phyloP scores from a whole-genome alignment of 1,284 basidiomycete genomes.

The Cryptococcus sp. region DNA sequence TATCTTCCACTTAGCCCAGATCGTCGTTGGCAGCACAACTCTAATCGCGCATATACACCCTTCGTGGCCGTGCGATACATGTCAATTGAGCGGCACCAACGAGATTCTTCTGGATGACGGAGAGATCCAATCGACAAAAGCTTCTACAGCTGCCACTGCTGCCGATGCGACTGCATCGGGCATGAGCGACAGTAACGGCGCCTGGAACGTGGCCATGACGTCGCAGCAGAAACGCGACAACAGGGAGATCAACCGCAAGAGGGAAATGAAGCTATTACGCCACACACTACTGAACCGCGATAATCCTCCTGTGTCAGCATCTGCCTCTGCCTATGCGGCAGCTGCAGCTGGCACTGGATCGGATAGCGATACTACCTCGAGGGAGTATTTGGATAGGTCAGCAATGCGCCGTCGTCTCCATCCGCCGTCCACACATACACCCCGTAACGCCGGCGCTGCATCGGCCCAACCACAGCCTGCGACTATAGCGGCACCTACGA shows the following conservation, averaged over 20 bases:
- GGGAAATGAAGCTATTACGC: slow-evolving; percentile 38
- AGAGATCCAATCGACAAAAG: not conserved
- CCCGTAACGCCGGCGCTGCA: not conserved
- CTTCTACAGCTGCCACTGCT: not conserved
- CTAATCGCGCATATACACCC: slow-evolving; percentile 45
- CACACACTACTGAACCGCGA: slow-evolving; percentile 34
- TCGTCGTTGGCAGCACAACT: slow-evolving; percentile 45
- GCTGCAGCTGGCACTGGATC: not conserved
- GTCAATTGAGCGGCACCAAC: slow-evolving; percentile 33
- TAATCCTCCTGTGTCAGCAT: not conserved
- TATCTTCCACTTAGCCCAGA: slow-evolving; percentile 32
- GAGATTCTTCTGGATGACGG: slow-evolving; percentile 44
- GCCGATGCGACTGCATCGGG: too few relatives aligned
- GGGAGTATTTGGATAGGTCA: slow-evolving; percentile 41
- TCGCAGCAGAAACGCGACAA: slow-evolving; percentile 29
- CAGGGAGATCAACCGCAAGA: slow-evolving; percentile 30
- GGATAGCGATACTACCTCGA: not conserved
- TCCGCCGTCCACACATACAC: slow-evolving; percentile 24
- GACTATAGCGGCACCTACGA: not conserved
- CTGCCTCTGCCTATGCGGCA: not conserved
- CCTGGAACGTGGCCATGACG: slow-evolving; percentile 21
- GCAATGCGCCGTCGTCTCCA: slow-evolving; percentile 41
- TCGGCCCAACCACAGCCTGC: not conserved
- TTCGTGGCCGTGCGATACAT: slow-evolving; percentile 48
- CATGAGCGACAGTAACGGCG: too few relatives aligned